Evolutionary conservation across 192 early-diverging fungal species (phyloP), one percentile per base, ranked within the genome.

Genomic region (Mycoemilia scoparia): DNA sequence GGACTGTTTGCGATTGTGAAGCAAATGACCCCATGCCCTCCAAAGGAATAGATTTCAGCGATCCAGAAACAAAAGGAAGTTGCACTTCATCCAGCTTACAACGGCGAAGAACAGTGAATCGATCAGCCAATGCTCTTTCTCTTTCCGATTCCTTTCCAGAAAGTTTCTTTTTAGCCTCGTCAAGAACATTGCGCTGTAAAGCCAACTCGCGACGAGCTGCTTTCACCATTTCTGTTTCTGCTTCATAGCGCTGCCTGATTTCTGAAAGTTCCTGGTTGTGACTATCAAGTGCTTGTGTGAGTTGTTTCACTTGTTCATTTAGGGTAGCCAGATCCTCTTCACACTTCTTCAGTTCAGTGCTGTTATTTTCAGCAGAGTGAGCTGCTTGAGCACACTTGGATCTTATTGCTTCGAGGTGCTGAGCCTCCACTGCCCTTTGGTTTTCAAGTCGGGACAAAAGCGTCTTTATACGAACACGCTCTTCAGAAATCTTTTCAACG

Each of bases 71-170:
- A 27, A 96, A 63, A 24, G 89, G 91, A 21, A 99, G 42, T 5
- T 76, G 66, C 34, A 99, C 88, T 27, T 93, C 88, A 41, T 96
- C 89, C 30, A 96, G 59, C 55, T 92, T 92, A 60, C 89, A 95
- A 16, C 69, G 59, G 35, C 87, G 68, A 32, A 91, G 76, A 21
- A 95, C 79, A 0, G 77, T 66, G 1, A 81, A 60, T 27, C 71
- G 62, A 22, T 95, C 87, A 3, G 74, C 77, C 28, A 68, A 65
- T 1, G 73, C 31, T 26, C 80, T 78, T 32, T 93, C 86, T n/a
- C 87, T 67, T 33, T 84, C 61, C 1, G 77, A 54, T 11, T 44
- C 47, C 20, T 39, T 53, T 5, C 49, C 50, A 5, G 26, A 18
- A 8, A 61, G 44, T 41, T 51, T 49, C 37, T 51, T 70, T 38